These are phyloP conservation scores for Daldinia childiae DNA, from an alignment of 495 filamentous ascomycete species.

Conservation along the genomic window DNA sequence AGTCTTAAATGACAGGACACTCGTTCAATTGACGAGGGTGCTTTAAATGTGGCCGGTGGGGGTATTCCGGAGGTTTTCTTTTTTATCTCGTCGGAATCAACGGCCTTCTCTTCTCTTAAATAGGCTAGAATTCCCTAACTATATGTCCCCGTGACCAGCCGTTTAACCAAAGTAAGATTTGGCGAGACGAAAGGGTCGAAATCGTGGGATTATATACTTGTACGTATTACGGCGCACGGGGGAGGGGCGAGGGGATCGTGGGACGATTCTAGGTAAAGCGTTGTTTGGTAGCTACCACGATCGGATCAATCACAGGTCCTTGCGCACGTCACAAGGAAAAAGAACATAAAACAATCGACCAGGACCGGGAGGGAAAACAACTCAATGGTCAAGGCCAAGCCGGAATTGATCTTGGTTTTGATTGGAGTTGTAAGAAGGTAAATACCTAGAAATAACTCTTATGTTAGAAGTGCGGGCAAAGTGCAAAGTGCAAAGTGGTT, in stretches of 20 bases:
- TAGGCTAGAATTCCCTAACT: neutral
- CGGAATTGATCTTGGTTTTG: neutral
- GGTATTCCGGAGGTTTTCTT: constrained; percentile 28
- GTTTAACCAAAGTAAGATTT: neutral
- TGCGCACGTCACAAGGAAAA: constrained; percentile 35
- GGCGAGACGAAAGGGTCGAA: constrained; percentile 6
- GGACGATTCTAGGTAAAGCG: constrained; percentile 18
- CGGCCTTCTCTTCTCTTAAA: neutral
- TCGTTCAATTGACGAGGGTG: constrained; percentile 9
- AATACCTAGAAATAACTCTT: neutral
- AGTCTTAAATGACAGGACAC: constrained; percentile 12
- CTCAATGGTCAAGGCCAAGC: constrained; percentile 21
- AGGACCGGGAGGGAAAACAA: constrained; percentile 1
- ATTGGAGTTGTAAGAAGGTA: neutral
- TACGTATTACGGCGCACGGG: constrained; percentile 17
- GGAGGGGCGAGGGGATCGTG: constrained; percentile 33
- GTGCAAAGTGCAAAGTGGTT: neutral
- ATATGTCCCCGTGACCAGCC: constrained; percentile 9
- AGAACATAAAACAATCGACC: constrained; percentile 6
- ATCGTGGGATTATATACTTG: constrained; percentile 36
- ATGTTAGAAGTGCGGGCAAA: neutral
- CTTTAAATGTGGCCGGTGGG: constrained; percentile 9
- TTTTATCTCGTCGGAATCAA: constrained; percentile 24
- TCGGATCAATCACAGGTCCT: constrained; percentile 29
- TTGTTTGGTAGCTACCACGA: constrained; percentile 32